A percentile compares a stretch with the other conserved stretches of the same genome.
These are phyloP conservation scores for Vigna mungo DNA, from an alignment of 306 rosid species.

Conservation along the genomic window DNA sequence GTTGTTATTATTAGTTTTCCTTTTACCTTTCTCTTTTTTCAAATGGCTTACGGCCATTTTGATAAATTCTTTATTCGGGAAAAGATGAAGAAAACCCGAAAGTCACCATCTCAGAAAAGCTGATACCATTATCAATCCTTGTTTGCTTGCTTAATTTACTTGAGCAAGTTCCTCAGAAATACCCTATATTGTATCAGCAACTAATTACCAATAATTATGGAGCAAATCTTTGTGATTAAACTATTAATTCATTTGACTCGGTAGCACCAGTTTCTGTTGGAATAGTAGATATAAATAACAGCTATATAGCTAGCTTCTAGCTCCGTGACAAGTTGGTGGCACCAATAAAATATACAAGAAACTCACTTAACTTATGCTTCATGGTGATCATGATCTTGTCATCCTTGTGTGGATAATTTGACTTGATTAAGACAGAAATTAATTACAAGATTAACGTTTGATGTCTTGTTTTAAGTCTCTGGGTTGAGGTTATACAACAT, in stretches of 20 bases:
- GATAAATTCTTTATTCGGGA: conserved; percentile 48
- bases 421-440: conserved; percentile 47
- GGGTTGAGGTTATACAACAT: conserved; percentile 37
- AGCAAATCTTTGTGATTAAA: conserved; percentile 29
- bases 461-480: background rate
- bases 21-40: conserved; percentile 48
- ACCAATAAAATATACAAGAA: conserved; percentile 21
- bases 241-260: conserved; percentile 40
- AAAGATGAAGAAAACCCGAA: conserved; percentile 11
- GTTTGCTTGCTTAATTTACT: conserved; percentile 70
- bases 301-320: background rate
- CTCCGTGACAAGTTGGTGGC: too few species aligned
- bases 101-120: conserved; percentile 37
- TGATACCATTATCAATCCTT: conserved; percentile 36
- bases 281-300: conserved; percentile 32
- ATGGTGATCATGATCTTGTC: conserved; percentile 40
- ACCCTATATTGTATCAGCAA: conserved; percentile 13
- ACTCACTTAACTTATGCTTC: conserved; percentile 37
- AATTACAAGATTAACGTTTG: conserved; percentile 5
- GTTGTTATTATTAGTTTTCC: background rate
- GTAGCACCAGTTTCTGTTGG: conserved; percentile 19
- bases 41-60: conserved; percentile 62
- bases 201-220: conserved; percentile 23
- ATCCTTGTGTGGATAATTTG: conserved; percentile 47
- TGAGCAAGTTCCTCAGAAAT: conserved; percentile 60